A percentile compares a stretch with the other conserved stretches of the same genome.
Conservation (phyloP, 371 early-diverging fungal genomes). For the Mycotypha africana region DNA sequence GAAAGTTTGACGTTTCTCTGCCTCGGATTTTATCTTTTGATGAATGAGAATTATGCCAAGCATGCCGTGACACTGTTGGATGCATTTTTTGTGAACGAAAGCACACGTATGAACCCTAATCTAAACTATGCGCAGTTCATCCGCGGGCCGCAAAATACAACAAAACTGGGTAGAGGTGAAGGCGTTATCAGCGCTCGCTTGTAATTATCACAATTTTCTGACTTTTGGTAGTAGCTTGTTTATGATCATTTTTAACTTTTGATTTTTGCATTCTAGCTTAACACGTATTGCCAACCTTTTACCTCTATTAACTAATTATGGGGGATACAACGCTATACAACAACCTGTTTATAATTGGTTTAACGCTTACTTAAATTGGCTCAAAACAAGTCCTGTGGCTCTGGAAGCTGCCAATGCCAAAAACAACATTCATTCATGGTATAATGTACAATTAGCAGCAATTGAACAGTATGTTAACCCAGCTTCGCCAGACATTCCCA, state of each 20-base stretch:
- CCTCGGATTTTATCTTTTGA: conserved; percentile 26
- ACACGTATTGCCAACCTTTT: conserved; percentile 29
- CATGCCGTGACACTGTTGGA: conserved; percentile 26
- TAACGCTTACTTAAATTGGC: conserved; percentile 21
- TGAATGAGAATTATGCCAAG: conserved; percentile 21
- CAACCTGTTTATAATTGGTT: conserved; percentile 22
- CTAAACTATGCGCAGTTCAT: conserved; percentile 36
- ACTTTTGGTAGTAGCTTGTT: too few species aligned
- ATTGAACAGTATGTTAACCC: conserved; percentile 21
- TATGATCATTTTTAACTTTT: neutral
- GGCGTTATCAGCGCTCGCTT: conserved; percentile 32
- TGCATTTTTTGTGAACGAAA: conserved; percentile 26
- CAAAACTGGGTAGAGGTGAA: conserved; percentile 26
- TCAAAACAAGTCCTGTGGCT: conserved; percentile 19
- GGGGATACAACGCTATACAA: conserved; percentile 10
- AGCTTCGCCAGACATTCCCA: conserved; percentile 1
- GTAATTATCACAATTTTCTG: too few species aligned
- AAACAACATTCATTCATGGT: conserved; percentile 38
- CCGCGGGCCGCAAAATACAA: conserved; percentile 25
- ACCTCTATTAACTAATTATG: conserved; percentile 15
- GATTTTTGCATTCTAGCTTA: conserved; percentile 10
- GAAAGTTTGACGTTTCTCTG: conserved; percentile 26
- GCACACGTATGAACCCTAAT: conserved; percentile 37
- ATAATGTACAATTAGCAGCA: conserved; percentile 23
- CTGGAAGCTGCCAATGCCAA: conserved; percentile 14